Conservation (phyloP, 352 stramenopile genomes). For the Pythium diclinum region DNA sequence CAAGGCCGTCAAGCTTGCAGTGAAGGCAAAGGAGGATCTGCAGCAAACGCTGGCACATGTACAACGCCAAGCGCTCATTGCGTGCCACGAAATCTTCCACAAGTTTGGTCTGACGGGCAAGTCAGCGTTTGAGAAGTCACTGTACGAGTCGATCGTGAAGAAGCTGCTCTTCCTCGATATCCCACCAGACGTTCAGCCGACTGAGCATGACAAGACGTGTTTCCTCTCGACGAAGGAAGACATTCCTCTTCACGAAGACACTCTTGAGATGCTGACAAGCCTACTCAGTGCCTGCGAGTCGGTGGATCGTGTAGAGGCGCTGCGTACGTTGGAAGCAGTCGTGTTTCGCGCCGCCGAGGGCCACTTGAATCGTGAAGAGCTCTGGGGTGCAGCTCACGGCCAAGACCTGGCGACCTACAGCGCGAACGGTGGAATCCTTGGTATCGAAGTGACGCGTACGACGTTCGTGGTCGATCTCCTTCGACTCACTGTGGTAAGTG, state of each 20-base stretch:
- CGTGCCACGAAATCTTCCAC: slow-evolving; percentile 67
- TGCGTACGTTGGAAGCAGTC: slow-evolving; percentile 70
- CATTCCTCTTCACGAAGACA: slow-evolving; percentile 77
- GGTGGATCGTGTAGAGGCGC: slow-evolving; percentile 65
- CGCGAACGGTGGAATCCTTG: slow-evolving; percentile 60
- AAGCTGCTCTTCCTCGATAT: slow-evolving; percentile 85
- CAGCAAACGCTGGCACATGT: slow-evolving; percentile 73
- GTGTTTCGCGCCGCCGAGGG: slow-evolving; percentile 79
- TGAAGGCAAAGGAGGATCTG: slow-evolving; percentile 79
- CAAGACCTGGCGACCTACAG: slow-evolving; percentile 55
- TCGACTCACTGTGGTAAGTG: slow-evolving; percentile 54
- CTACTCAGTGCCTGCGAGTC: slow-evolving; percentile 60
- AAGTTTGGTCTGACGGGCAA: slow-evolving; percentile 62
- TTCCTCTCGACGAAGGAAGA: slow-evolving; percentile 82
- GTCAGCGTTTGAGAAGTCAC: slow-evolving; percentile 69
- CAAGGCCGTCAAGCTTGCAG: slow-evolving; percentile 63
- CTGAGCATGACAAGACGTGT: slow-evolving; percentile 82
- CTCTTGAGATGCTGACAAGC: slow-evolving; percentile 48
- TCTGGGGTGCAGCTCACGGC: slow-evolving; percentile 50
- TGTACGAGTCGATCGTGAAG: slow-evolving; percentile 80
- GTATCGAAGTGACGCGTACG: slow-evolving; percentile 55
- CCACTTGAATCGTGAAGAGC: slow-evolving; percentile 66
- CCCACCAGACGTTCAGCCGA: slow-evolving; percentile 73
- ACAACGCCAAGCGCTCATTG: slow-evolving; percentile 66
- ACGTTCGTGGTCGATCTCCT: slow-evolving; percentile 61